Conservation (phyloP, 805 yeast species). For the Kluyveromyces lactis region DNA sequence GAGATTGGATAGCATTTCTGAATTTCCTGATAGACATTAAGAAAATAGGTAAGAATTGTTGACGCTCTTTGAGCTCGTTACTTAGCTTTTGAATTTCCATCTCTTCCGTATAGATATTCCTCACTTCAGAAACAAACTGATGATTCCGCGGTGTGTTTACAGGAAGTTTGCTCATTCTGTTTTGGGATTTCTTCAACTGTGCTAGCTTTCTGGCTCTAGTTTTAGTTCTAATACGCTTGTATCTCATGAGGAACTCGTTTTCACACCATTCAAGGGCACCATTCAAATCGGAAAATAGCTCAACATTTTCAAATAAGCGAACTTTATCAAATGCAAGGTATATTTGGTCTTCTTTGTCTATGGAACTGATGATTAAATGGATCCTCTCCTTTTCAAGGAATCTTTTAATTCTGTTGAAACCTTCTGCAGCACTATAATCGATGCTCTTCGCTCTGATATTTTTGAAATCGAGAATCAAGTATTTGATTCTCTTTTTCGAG, state of each 20-base stretch:
- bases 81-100: slow-evolving; percentile 16
- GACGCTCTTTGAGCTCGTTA: slow-evolving; percentile 11
- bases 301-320: slow-evolving; percentile 58
- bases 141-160: slow-evolving; percentile 35
- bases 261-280: slow-evolving; percentile 96
- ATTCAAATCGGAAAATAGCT: slow-evolving; percentile 69
- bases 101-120: slow-evolving; percentile 26
- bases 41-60: slow-evolving; percentile 23
- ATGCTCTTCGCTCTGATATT: slow-evolving; percentile 61
- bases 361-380: slow-evolving; percentile 70
- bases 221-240: slow-evolving; percentile 28
- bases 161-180: slow-evolving; percentile 11
- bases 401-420: slow-evolving; percentile 79
- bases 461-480: slow-evolving; percentile 75
- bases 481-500: slow-evolving; percentile 56
- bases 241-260: slow-evolving; percentile 59
- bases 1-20: slow-evolving; percentile 20
- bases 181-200: slow-evolving; percentile 6
- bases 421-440: slow-evolving; percentile 95
- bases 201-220: slow-evolving; percentile 12
- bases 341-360: slow-evolving; percentile 55
- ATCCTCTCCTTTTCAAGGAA: slow-evolving; percentile 62
- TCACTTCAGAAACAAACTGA: slow-evolving; percentile 34
- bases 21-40: slow-evolving; percentile 23
- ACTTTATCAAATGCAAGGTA: slow-evolving; percentile 72